Conservation (phyloP, 495 filamentous ascomycete species). For the Pseudoneurospora amorphoporcata region DNA sequence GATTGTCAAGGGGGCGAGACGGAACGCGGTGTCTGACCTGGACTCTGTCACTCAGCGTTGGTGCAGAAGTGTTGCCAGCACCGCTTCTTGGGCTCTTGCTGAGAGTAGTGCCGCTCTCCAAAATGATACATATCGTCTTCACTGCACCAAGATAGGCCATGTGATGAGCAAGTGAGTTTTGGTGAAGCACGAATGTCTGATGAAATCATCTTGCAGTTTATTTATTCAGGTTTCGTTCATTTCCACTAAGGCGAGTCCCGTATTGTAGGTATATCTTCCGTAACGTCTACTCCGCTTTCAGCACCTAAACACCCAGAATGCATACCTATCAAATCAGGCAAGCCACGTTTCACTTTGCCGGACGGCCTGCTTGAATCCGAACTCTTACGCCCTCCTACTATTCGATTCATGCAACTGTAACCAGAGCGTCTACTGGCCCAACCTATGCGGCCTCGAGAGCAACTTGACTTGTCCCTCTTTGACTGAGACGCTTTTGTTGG, state of each 20-base stretch:
- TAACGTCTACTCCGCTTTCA: not conserved
- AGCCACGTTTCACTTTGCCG: not conserved
- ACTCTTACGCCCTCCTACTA: not conserved
- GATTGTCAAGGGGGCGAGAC: too few species aligned
- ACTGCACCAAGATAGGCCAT: not conserved
- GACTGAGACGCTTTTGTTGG: not conserved
- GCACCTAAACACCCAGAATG: not conserved
- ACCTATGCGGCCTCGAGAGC: not conserved
- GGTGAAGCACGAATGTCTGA: not conserved
- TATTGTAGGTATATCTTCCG: not conserved
- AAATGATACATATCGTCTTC: not conserved
- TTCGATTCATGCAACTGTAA: not conserved
- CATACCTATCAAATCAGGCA: not conserved
- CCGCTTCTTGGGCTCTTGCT: not conserved
- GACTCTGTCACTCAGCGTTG: not conserved
- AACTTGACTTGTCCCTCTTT: not conserved
- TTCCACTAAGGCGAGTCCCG: not conserved
- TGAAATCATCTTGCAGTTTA: not conserved
- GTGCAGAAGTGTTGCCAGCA: not conserved
- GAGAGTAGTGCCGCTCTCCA: not conserved
- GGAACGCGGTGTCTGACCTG: not conserved
- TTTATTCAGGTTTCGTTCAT: not conserved
- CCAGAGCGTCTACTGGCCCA: too few species aligned
- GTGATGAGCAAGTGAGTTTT: not conserved
- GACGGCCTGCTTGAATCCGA: not conserved